Percentiles rank a stretch among this genome's conserved stretches.
phyloP scores from a whole-genome alignment of 192 early-diverging fungal genomes.

The Backusella liffmaniae region DNA sequence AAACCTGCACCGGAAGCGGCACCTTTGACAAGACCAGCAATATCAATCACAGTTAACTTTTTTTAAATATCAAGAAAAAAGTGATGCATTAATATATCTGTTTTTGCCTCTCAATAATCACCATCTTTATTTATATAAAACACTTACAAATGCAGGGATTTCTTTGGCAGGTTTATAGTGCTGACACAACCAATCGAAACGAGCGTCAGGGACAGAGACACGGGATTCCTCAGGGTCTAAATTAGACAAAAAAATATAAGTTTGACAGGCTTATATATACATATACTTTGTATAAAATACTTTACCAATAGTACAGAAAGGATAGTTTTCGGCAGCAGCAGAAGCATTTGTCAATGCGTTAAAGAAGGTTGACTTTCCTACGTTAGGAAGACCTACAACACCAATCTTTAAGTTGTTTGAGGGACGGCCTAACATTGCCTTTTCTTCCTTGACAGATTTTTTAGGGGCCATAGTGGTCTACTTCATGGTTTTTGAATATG shows the following conservation, averaged over 20 bases:
- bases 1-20: slow-evolving; percentile 74
- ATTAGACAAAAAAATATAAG: too few species aligned
- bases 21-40: slow-evolving; percentile 98
- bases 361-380: slow-evolving; percentile 89
- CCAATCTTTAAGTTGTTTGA: slow-evolving; percentile 91
- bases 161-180: slow-evolving; percentile 65
- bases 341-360: slow-evolving; percentile 75
- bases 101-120: slow-evolving; percentile 28
- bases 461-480: slow-evolving; percentile 68
- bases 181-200: slow-evolving; percentile 80
- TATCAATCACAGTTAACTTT: slow-evolving; percentile 88
- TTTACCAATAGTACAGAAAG: slow-evolving; percentile 90
- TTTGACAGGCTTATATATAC: background rate
- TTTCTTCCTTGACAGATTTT: slow-evolving; percentile 73
- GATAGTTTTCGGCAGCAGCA: slow-evolving; percentile 88
- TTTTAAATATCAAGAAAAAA: slow-evolving; percentile 24
- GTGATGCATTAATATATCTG: background rate
- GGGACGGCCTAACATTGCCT: slow-evolving; percentile 74
- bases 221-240: slow-evolving; percentile 88
- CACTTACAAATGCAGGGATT: slow-evolving; percentile 58
- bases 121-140: slow-evolving; percentile 19
- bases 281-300: background rate
- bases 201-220: slow-evolving; percentile 87
- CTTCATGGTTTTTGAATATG: background rate
- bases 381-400: slow-evolving; percentile 97